phyloP scores from a whole-genome alignment of 139 green algal species.

The Chlamydomonas sp. region DNA sequence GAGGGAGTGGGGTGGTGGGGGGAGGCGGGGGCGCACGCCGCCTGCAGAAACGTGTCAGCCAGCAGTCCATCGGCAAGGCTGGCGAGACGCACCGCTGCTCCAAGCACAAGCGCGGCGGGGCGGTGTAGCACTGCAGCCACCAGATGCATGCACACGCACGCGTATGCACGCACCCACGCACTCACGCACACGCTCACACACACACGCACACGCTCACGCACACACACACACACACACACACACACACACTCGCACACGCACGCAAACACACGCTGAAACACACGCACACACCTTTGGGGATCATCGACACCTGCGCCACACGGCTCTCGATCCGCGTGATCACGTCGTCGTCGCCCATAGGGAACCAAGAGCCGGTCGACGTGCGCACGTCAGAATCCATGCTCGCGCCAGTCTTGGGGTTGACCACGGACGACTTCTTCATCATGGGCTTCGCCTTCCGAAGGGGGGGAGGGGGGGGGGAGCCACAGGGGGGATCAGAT shows the following conservation, averaged over 20 bases:
- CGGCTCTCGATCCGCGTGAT: slow-evolving; percentile 48
- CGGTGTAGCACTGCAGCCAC: too few species aligned
- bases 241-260: too few species aligned
- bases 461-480: not conserved
- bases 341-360: slow-evolving; percentile 37
- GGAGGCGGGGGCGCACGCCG: too few species aligned
- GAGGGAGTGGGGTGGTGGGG: too few species aligned
- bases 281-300: slow-evolving; percentile 40
- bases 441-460: slow-evolving; percentile 39
- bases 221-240: slow-evolving; percentile 65
- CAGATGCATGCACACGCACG: too few species aligned
- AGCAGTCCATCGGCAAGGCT: too few species aligned
- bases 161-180: too few species aligned
- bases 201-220: slow-evolving; percentile 16
- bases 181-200: too few species aligned
- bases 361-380: slow-evolving; percentile 52
- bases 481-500: not conserved
- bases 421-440: slow-evolving; percentile 48
- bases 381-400: slow-evolving; percentile 41
- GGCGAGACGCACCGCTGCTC: too few species aligned
- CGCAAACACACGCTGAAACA: too few species aligned
- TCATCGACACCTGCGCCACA: slow-evolving; percentile 52
- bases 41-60: too few species aligned
- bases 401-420: slow-evolving; percentile 47
- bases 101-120: too few species aligned